phyloP scores from a whole-genome alignment of 2,329 filamentous ascomycete species.

The Paecilomyces formosus region DNA sequence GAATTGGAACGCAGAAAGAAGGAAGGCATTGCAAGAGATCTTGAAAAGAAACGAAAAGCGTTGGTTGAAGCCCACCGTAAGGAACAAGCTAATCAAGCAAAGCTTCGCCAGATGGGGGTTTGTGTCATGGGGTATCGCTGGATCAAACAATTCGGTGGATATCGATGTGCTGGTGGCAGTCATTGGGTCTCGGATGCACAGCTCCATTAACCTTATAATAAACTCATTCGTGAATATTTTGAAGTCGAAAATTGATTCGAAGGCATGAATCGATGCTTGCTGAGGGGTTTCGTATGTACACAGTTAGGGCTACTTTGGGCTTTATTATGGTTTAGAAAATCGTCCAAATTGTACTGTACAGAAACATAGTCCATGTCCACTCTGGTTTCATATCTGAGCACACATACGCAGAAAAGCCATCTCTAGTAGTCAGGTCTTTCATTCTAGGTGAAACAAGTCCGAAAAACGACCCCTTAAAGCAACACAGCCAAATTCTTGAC shows the following conservation, averaged over 20 bases:
- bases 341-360: too few species aligned
- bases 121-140: constrained; percentile 54
- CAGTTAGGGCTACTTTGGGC: too few species aligned
- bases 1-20: constrained; percentile 21
- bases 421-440: neutral
- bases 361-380: too few species aligned
- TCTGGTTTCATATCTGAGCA: too few species aligned
- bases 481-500: neutral
- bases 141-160: constrained; percentile 54
- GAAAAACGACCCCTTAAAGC: neutral
- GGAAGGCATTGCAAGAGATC: constrained; percentile 35
- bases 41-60: constrained; percentile 32
- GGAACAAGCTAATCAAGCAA: constrained; percentile 37
- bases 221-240: too few species aligned
- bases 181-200: constrained; percentile 4
- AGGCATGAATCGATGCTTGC: too few species aligned
- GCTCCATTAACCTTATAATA: too few species aligned
- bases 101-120: constrained; percentile 45
- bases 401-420: too few species aligned
- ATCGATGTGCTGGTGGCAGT: constrained; percentile 3
- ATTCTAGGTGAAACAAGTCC: constrained; percentile 9
- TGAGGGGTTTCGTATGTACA: too few species aligned
- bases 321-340: too few species aligned
- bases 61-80: constrained; percentile 28
- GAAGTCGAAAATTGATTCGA: too few species aligned